Evolutionary conservation across 768 basidiomycete genomes (phyloP).

Genomic region (Crassisporium funariophilum): DNA sequence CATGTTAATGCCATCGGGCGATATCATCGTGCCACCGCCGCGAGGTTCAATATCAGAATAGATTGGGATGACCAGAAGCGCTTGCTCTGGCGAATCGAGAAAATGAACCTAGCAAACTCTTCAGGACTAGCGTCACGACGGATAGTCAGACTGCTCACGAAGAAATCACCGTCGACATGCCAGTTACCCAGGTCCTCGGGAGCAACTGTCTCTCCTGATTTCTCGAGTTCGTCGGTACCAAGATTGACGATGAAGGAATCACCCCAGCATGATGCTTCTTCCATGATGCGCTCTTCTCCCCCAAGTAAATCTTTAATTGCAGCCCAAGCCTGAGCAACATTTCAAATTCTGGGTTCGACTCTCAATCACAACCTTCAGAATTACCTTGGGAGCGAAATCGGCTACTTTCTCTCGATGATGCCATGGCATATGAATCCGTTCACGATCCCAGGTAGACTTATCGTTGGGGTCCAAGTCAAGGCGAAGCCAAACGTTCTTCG

Average conservation of each 20-base stretch:
- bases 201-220: constrained; percentile 26
- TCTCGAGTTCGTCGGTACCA: constrained; percentile 46
- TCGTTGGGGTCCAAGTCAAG: constrained; percentile 55
- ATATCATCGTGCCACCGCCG: constrained; percentile 64
- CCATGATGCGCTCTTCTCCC: constrained; percentile 58
- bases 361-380: constrained; percentile 35
- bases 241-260: constrained; percentile 68
- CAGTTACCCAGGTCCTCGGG: constrained; percentile 59
- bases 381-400: constrained; percentile 52
- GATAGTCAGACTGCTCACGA: constrained; percentile 32
- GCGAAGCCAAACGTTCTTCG: constrained; percentile 51
- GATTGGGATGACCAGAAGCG: constrained; percentile 60
- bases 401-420: constrained; percentile 47
- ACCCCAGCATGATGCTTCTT: constrained; percentile 49
- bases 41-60: constrained; percentile 56
- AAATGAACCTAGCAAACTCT: constrained; percentile 46
- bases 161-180: constrained; percentile 67
- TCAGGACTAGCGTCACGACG: not conserved
- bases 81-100: constrained; percentile 69
- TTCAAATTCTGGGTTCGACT: not conserved
- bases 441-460: constrained; percentile 54
- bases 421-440: constrained; percentile 59
- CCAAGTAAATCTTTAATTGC: constrained; percentile 64
- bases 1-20: constrained; percentile 53
- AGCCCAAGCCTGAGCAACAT: constrained; percentile 47